These are phyloP conservation scores for Viola pubescens DNA, from an alignment of 441 rosid genomes.

Conservation along the genomic window DNA sequence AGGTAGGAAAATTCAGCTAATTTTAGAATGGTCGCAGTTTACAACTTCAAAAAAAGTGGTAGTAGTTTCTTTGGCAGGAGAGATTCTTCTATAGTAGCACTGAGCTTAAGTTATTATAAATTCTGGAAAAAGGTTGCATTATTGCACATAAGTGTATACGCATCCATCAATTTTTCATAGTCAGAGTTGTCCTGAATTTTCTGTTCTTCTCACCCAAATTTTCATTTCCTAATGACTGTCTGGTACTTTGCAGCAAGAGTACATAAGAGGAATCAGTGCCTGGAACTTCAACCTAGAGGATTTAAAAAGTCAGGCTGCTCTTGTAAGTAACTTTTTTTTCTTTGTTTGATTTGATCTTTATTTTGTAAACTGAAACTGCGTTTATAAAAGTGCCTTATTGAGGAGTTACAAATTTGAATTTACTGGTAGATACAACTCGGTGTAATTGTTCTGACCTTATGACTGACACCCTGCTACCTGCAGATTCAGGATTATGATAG, in stretches of 20 bases:
- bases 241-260: constrained; percentile 74
- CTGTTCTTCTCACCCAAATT: not conserved
- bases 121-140: too few species aligned
- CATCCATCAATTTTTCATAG: too few species aligned
- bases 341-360: constrained; percentile 5
- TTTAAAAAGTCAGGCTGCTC: constrained; percentile 88
- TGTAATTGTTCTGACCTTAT: constrained; percentile 2
- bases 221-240: not conserved
- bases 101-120: too few species aligned
- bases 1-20: not conserved
- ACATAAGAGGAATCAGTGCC: constrained; percentile 90
- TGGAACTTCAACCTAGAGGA: constrained; percentile 99
- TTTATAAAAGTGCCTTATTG: not conserved
- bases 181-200: not conserved
- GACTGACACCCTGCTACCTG: constrained; percentile 22
- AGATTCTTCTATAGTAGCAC: too few species aligned
- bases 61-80: not conserved
- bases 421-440: not conserved
- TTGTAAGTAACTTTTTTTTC: constrained; percentile 43
- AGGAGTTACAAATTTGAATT: not conserved
- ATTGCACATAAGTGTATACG: too few species aligned
- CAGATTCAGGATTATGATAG: constrained; percentile 72
- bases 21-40: not conserved
- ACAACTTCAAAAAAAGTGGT: constrained; percentile 8
- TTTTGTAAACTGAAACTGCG: not conserved